Percentiles rank a stretch among this genome's conserved stretches.
These are phyloP conservation scores for Calonectria fujianensis DNA, from an alignment of 2,329 filamentous ascomycete species.

Conservation along the genomic window DNA sequence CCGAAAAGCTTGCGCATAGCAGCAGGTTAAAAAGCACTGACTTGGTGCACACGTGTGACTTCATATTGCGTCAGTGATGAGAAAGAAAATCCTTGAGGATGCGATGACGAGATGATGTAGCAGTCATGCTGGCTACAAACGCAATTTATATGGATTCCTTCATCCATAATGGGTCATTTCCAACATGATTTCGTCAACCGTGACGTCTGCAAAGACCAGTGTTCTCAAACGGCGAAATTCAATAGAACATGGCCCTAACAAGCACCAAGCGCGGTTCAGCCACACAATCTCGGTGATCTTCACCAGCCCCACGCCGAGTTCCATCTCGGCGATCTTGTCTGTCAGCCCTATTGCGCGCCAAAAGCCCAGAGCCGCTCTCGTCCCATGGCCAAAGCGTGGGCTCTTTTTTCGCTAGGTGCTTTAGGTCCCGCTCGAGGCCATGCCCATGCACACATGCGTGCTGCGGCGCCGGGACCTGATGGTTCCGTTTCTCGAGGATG, in stretches of 20 bases:
- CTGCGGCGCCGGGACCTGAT: neutral
- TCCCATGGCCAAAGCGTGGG: too few species aligned
- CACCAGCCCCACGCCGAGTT: conserved; percentile 11
- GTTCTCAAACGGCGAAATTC: neutral
- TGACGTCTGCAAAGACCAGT: neutral
- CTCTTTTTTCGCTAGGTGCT: too few species aligned
- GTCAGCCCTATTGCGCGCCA: neutral
- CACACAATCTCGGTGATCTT: conserved; percentile 22
- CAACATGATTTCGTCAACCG: too few species aligned
- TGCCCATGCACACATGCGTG: neutral
- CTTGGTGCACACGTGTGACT: neutral
- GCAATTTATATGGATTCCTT: neutral
- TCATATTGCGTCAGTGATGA: neutral
- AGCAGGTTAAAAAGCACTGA: neutral
- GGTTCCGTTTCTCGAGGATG: neutral
- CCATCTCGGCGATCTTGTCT: conserved; percentile 7
- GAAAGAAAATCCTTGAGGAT: neutral
- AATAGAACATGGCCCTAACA: neutral
- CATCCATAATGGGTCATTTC: neutral
- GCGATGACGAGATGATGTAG: neutral
- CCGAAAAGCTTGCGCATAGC: neutral
- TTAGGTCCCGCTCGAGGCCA: too few species aligned
- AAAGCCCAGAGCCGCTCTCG: neutral
- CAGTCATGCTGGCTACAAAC: too few species aligned
- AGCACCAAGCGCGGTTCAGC: neutral